Percentiles rank a stretch among this genome's conserved stretches.
phyloP scores from a whole-genome alignment of 169 alveolate genomes.

The Eimeria sp. region DNA sequence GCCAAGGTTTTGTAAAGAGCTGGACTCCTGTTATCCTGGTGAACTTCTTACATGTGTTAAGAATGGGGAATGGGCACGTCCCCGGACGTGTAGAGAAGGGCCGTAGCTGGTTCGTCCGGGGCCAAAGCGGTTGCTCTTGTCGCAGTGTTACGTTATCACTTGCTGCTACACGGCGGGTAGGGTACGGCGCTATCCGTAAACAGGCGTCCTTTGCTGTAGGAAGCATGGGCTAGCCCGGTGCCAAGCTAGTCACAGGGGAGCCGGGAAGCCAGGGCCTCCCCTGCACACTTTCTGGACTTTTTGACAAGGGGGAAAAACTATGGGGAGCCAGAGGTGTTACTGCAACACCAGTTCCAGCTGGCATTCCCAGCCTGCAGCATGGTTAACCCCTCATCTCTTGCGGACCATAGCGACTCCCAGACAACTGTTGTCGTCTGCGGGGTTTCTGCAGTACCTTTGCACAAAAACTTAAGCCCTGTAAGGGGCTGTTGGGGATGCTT shows the following conservation, averaged over 20 bases:
- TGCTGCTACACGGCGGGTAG: conserved; percentile 32
- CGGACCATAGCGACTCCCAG: conserved; percentile 38
- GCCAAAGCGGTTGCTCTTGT: conserved; percentile 17
- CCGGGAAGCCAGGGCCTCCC: neutral
- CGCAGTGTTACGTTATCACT: conserved; percentile 53
- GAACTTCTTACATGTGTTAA: neutral
- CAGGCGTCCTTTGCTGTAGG: conserved; percentile 13
- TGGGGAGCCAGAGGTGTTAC: conserved; percentile 6
- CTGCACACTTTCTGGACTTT: conserved; percentile 42
- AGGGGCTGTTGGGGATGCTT: conserved; percentile 15
- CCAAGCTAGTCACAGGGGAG: conserved; percentile 8
- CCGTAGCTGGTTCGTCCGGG: neutral
- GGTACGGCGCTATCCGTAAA: conserved; percentile 11
- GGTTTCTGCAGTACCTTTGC: conserved; percentile 1
- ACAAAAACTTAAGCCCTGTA: neutral
- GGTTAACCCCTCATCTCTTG: conserved; percentile 31
- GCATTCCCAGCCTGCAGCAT: conserved; percentile 2
- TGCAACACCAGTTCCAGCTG: conserved; percentile 34
- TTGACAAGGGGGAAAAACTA: conserved; percentile 25
- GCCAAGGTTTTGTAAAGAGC: conserved; percentile 36
- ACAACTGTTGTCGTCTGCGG: neutral
- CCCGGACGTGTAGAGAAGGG: neutral
- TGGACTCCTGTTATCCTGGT: neutral
- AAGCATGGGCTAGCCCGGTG: conserved; percentile 5
- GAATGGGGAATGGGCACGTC: neutral